phyloP scores from a whole-genome alignment of 192 early-diverging fungal species.

The Podila epigama region DNA sequence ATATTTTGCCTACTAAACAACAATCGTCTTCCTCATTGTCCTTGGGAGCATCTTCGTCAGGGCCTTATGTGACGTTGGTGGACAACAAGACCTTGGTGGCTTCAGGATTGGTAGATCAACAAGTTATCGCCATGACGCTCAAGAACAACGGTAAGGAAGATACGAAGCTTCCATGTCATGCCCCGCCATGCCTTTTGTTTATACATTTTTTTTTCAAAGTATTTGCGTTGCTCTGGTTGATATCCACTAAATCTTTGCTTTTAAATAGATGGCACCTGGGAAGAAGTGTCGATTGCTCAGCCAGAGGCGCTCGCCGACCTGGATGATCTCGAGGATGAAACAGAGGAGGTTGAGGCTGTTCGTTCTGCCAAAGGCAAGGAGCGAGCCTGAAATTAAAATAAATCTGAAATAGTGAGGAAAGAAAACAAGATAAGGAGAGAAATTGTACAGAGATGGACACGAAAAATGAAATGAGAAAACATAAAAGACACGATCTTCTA shows the following conservation, averaged over 20 bases:
- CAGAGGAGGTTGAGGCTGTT: slow-evolving; percentile 22
- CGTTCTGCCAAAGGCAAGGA: slow-evolving; percentile 37
- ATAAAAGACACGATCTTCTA: no score
- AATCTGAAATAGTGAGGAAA: no score
- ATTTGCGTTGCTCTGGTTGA: no score
- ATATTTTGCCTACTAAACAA: slow-evolving; percentile 5
- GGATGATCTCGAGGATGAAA: slow-evolving; percentile 35
- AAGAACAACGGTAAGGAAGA: slow-evolving; percentile 24
- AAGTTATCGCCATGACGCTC: slow-evolving; percentile 26
- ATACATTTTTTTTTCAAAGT: not conserved
- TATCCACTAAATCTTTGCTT: no score
- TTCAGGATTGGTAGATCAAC: slow-evolving; percentile 40
- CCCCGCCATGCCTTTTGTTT: not conserved
- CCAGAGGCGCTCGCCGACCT: slow-evolving; percentile 23
- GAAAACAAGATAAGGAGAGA: no score
- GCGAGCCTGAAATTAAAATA: slow-evolving; percentile 28
- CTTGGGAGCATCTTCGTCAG: not conserved
- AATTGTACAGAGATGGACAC: not conserved
- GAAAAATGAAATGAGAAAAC: no score
- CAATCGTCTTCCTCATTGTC: slow-evolving; percentile 3
- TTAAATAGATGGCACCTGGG: slow-evolving; percentile 28
- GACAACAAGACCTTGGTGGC: slow-evolving; percentile 19
- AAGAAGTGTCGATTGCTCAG: slow-evolving; percentile 25
- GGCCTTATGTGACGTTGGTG: slow-evolving; percentile 2
- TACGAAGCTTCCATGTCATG: not conserved